Percentiles rank a stretch among this genome's conserved stretches.
phyloP scores from a whole-genome alignment of 345 rosid genomes.

The Syzygium jambos region DNA sequence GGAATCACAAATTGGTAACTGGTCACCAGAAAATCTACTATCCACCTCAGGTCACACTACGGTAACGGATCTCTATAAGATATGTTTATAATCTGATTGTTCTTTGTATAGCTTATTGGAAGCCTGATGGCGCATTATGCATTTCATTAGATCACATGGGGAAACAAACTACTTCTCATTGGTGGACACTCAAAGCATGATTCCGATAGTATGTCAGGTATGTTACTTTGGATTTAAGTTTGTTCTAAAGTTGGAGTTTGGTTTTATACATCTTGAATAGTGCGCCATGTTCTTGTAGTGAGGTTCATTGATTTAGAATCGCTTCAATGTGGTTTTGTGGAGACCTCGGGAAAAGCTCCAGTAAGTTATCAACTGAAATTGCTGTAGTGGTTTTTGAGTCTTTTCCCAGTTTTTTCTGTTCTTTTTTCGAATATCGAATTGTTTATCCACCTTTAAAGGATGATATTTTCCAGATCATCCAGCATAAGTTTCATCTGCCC shows the following conservation, averaged over 20 bases:
- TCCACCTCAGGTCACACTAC: slow-evolving; percentile 72
- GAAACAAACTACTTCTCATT: slow-evolving; percentile 62
- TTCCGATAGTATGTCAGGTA: slow-evolving; percentile 58
- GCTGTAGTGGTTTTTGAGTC: neutral
- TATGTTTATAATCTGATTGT: neutral
- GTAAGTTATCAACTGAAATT: slow-evolving; percentile 19
- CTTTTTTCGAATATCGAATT: neutral
- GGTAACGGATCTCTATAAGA: slow-evolving; percentile 28
- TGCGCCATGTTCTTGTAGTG: slow-evolving; percentile 40
- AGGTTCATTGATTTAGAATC: slow-evolving; percentile 65
- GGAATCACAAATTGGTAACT: slow-evolving; percentile 28
- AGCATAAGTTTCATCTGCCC: neutral
- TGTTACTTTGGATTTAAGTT: neutral
- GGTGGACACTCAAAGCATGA: slow-evolving; percentile 77
- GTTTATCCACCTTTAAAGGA: neutral
- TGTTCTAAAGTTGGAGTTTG: neutral
- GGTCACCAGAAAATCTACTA: slow-evolving; percentile 46
- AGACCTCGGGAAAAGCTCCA: slow-evolving; percentile 74
- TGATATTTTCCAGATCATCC: neutral
- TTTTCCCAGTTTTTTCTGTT: neutral
- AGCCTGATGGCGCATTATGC: neutral
- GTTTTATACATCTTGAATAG: neutral
- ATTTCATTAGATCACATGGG: slow-evolving; percentile 66
- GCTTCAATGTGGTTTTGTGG: slow-evolving; percentile 42
- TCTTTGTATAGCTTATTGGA: neutral